A percentile compares a stretch with the other conserved stretches of the same genome.
Conservation (phyloP, 78 protist species). For the Dictyostelium discoideum region DNA sequence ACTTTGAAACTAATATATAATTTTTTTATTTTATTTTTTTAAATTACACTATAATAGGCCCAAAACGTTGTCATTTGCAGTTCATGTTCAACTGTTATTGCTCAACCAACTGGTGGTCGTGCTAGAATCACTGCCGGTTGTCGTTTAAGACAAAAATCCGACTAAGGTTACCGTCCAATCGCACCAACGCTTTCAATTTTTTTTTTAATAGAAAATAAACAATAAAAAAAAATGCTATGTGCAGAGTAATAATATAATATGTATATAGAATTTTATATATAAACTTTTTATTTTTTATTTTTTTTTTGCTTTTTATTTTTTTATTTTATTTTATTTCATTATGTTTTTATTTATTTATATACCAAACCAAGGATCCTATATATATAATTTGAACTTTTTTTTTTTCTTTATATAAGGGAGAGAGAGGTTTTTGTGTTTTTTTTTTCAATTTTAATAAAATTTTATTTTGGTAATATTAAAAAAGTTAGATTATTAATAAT, state of each 20-base stretch:
- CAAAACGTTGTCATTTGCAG: slow-evolving; percentile 97
- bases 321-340: no score
- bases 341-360: no score
- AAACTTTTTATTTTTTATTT: no score
- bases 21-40: slow-evolving; percentile 1
- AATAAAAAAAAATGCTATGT: not conserved
- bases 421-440: no score
- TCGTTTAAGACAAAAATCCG: slow-evolving; percentile 94
- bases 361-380: no score
- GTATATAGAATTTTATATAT: not conserved
- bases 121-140: slow-evolving; percentile 98
- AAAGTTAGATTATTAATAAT: no score
- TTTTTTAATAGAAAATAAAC: no score
- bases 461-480: no score
- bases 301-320: no score
- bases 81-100: slow-evolving; percentile 95
- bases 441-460: no score
- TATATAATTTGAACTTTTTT: no score
- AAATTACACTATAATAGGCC: slow-evolving; percentile 95
- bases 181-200: not conserved
- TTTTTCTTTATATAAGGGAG: no score
- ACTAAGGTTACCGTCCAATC: slow-evolving; percentile 62
- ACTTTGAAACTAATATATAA: not conserved
- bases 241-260: not conserved
- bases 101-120: slow-evolving; percentile 99